These are phyloP conservation scores for Rhodotorula sp. DNA, from an alignment of 1,284 basidiomycete species.

Conservation along the genomic window DNA sequence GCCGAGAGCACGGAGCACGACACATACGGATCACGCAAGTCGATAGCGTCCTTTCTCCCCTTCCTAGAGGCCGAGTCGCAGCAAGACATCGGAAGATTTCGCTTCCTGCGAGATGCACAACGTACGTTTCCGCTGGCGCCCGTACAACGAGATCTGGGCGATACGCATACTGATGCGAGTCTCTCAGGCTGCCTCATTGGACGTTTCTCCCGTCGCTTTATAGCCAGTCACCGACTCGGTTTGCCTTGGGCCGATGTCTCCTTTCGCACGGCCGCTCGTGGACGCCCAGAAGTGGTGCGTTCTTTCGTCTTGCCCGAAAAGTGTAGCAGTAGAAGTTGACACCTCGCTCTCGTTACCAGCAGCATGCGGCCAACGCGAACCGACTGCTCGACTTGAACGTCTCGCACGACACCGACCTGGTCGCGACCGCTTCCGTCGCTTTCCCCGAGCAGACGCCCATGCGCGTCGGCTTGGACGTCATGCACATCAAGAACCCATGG, in stretches of 20 bases:
- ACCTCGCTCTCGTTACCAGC: not conserved
- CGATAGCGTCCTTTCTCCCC: slow-evolving; percentile 5
- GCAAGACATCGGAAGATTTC: slow-evolving; percentile 11
- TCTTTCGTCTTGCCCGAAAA: not conserved
- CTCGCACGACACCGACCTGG: slow-evolving; percentile 69
- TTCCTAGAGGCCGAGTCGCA: slow-evolving; percentile 8
- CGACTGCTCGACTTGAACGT: slow-evolving; percentile 64
- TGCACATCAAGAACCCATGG: slow-evolving; percentile 60
- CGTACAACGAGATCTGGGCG: no score
- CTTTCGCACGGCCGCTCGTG: not conserved
- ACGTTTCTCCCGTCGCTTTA: slow-evolving; percentile 62
- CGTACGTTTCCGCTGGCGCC: slow-evolving; percentile 10
- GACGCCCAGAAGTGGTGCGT: slow-evolving; percentile 13
- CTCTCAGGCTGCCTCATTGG: slow-evolving; percentile 67
- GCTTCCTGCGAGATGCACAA: slow-evolving; percentile 26
- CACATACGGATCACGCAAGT: not conserved
- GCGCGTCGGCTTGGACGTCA: slow-evolving; percentile 70
- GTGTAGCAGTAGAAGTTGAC: not conserved
- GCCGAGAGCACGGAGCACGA: not conserved
- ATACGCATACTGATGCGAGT: not conserved
- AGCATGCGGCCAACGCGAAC: not conserved
- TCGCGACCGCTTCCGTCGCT: slow-evolving; percentile 62
- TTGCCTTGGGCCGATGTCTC: not conserved
- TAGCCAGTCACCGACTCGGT: slow-evolving; percentile 52
- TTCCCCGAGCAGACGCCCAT: slow-evolving; percentile 49